Percentiles rank a stretch among this genome's conserved stretches.
These are phyloP conservation scores for Suhomyces tanzawaensis DNA, from an alignment of 805 yeast genomes.

Conservation along the genomic window DNA sequence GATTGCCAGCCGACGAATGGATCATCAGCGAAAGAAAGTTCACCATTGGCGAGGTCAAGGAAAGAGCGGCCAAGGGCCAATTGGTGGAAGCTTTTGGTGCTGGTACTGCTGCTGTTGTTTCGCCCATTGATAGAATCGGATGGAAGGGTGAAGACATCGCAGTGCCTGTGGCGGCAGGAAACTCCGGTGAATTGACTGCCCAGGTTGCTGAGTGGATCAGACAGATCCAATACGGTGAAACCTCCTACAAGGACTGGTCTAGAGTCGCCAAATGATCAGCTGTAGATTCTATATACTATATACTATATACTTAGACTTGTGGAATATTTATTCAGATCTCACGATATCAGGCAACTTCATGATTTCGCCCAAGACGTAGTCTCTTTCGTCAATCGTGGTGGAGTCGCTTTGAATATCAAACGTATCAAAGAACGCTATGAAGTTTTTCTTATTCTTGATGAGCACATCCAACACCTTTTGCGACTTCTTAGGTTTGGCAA, in stretches of 20 bases:
- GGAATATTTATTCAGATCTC: constrained; percentile 14
- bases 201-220: constrained; percentile 81
- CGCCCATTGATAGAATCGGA: constrained; percentile 87
- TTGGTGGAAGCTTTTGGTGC: constrained; percentile 94
- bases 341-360: constrained; percentile 64
- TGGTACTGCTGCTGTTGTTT: constrained; percentile 96
- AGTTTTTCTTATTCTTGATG: constrained; percentile 76
- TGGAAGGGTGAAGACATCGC: constrained; percentile 69
- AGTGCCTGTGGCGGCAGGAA: constrained; percentile 80
- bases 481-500: constrained; percentile 92
- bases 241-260: constrained; percentile 57
- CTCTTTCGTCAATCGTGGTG: constrained; percentile 72
- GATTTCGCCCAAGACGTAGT: constrained; percentile 73
- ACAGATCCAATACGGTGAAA: constrained; percentile 86
- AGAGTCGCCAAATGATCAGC: constrained; percentile 29
- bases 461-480: constrained; percentile 78
- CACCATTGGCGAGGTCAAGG: constrained; percentile 77
- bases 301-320: not conserved
- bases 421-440: constrained; percentile 63
- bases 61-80: constrained; percentile 74
- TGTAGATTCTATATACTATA: no score
- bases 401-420: constrained; percentile 64
- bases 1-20: constrained; percentile 78
- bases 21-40: constrained; percentile 76
- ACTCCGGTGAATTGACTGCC: constrained; percentile 79